Evolutionary conservation across 2,329 filamentous ascomycete species (phyloP).

Genomic region (Aureobasidium zeae): DNA sequence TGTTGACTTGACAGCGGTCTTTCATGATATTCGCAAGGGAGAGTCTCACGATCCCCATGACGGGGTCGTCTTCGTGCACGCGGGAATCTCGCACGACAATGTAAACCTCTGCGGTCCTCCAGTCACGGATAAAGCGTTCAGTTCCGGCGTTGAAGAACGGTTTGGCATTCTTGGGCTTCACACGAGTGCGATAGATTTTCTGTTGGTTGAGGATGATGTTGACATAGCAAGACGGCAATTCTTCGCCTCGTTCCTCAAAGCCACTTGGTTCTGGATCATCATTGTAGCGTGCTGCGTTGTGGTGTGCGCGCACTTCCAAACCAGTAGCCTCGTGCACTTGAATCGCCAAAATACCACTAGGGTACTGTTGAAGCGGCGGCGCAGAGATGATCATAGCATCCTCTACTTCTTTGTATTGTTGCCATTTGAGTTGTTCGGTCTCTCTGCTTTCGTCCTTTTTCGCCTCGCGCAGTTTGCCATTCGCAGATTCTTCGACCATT

Average conservation of each 20-base stretch:
- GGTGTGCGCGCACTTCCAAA: slow-evolving; percentile 51
- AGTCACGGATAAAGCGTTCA: slow-evolving; percentile 62
- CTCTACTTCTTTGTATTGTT: slow-evolving; percentile 50
- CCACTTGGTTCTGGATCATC: slow-evolving; percentile 46
- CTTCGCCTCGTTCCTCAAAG: slow-evolving; percentile 51
- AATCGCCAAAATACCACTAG: slow-evolving; percentile 58
- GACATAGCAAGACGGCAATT: slow-evolving; percentile 61
- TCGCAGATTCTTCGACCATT: slow-evolving; percentile 45
- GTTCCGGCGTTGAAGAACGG: slow-evolving; percentile 72
- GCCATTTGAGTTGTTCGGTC: slow-evolving; percentile 56
- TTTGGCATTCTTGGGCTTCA: slow-evolving; percentile 68
- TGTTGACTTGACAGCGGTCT: slow-evolving; percentile 55
- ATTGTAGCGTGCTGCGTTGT: slow-evolving; percentile 43
- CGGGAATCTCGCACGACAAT: slow-evolving; percentile 58
- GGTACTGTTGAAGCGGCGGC: slow-evolving; percentile 52
- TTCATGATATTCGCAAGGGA: slow-evolving; percentile 54
- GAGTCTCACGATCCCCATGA: slow-evolving; percentile 62
- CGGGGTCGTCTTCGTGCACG: slow-evolving; percentile 58
- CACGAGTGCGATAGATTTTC: slow-evolving; percentile 59
- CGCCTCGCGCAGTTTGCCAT: slow-evolving; percentile 58
- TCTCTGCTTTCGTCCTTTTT: slow-evolving; percentile 49
- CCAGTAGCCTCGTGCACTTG: slow-evolving; percentile 66
- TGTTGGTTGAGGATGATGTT: slow-evolving; percentile 65
- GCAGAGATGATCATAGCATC: slow-evolving; percentile 60
- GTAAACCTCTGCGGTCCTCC: slow-evolving; percentile 57